Percentiles rank a stretch among this genome's conserved stretches.
Conservation (phyloP, 371 early-diverging fungal species). For the Mucor sp. region DNA sequence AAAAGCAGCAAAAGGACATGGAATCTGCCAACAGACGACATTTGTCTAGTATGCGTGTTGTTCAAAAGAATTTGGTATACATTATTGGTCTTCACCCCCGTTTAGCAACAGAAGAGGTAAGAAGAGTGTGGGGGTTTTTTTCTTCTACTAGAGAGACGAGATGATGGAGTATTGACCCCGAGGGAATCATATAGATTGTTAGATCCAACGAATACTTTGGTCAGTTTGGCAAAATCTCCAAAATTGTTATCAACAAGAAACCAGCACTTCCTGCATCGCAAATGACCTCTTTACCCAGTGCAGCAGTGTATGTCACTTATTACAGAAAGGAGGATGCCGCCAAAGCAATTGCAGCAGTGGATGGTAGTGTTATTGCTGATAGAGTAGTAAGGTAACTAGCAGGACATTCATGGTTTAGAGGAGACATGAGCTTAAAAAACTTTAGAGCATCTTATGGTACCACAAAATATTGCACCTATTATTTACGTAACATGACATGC, state of each 20-base stretch:
- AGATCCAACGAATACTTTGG: constrained; percentile 90
- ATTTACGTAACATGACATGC: constrained; percentile 76
- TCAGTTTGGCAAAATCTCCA: constrained; percentile 92
- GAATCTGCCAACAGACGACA: constrained; percentile 85
- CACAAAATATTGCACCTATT: constrained; percentile 90
- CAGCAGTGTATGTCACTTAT: constrained; percentile 88
- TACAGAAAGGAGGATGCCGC: constrained; percentile 88
- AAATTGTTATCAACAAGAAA: constrained; percentile 81
- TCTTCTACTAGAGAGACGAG: no score
- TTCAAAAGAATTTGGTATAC: constrained; percentile 95
- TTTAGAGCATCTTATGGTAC: constrained; percentile 83
- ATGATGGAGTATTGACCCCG: no score
- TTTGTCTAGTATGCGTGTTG: constrained; percentile 89
- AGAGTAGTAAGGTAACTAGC: constrained; percentile 66
- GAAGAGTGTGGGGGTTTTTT: not conserved
- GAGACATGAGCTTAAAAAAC: not conserved
- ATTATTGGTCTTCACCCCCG: constrained; percentile 88
- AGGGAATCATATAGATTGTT: constrained; percentile 8
- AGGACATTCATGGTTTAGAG: not conserved
- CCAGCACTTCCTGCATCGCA: constrained; percentile 44
- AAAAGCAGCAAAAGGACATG: constrained; percentile 85
- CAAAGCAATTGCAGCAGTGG: constrained; percentile 86
- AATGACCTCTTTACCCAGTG: constrained; percentile 37
- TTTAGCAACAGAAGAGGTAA: constrained; percentile 88
- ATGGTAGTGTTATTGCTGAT: constrained; percentile 87